Conservation (phyloP, 2,329 filamentous ascomycete genomes). For the Samsoniella hepiali region DNA sequence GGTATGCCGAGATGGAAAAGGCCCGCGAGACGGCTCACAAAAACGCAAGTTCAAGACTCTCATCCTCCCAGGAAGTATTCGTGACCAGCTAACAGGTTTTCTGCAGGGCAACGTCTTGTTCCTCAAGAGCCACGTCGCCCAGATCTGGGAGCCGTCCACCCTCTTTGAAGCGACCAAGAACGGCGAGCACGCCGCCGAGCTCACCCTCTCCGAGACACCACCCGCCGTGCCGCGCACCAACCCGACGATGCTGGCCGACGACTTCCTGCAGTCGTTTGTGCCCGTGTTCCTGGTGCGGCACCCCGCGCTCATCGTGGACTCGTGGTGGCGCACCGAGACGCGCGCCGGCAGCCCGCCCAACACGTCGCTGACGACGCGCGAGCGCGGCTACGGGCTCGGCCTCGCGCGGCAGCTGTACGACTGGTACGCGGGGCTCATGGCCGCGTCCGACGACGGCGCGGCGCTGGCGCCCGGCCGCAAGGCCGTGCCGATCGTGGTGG, state of each 20-base stretch:
- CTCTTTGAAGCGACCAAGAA: slow-evolving; percentile 5
- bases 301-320: slow-evolving; percentile 15
- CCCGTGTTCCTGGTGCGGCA: slow-evolving; percentile 17
- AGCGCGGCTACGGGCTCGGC: background rate
- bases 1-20: slow-evolving; percentile 5
- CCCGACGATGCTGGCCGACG: slow-evolving; percentile 17
- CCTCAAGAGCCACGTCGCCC: slow-evolving; percentile 17
- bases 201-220: slow-evolving; percentile 1
- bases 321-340: slow-evolving; percentile 17
- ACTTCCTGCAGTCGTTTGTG: slow-evolving; percentile 6
- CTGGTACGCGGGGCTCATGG: slow-evolving; percentile 9
- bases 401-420: slow-evolving; percentile 13
- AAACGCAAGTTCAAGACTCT: background rate
- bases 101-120: slow-evolving; percentile 11
- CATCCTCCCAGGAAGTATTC: too few species aligned
- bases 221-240: slow-evolving; percentile 1
- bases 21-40: slow-evolving; percentile 4
- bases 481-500: slow-evolving; percentile 11
- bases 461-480: background rate
- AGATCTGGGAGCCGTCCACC: slow-evolving; percentile 8
- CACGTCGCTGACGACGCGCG: background rate
- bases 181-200: slow-evolving; percentile 5
- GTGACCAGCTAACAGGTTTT: too few species aligned
- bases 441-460: background rate
- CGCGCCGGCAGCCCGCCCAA: slow-evolving; percentile 10